Base-by-base conservation (phyloP, 192 early-diverging fungal genomes). In the Coemansia sp. region DNA sequence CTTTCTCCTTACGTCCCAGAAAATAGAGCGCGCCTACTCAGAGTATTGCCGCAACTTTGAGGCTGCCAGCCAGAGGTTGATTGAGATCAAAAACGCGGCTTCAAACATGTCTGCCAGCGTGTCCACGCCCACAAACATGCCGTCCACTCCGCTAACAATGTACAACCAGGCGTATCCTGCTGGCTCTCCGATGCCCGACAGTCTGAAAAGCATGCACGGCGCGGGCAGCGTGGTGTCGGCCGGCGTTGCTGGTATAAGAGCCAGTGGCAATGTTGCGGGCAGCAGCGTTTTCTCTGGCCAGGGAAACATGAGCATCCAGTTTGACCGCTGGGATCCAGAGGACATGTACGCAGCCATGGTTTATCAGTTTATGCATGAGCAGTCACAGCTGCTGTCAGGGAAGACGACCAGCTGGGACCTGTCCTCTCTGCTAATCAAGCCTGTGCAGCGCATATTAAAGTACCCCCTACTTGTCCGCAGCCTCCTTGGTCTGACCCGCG, bases 391-490 rank as follows among this genome's bases (percentile, higher is more conserved):
- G 25, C 65, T 73, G 15, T 53, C 52, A 30, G 73, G 73, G n/a
- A 80, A 72, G 53, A 94, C 94, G 2, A 82, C 79, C 22, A 88
- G 89, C 46, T 98, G 95, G 95, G 95, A 98, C 69, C 73, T 98
- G 52, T 79, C 86, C 0, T 87, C 85, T 53, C 68, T 98, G 58
- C 72, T 98, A 5, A 92, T 98, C 67, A 98, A 98, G 58, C 95
- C 95, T 11, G 93, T 98, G 7, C 95, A 98, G 67, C 81, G 95
- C 26, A 89, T 98, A n/a, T 73, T 98, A n/a, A 94, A 94, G 67
- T 95, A 95, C 61, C 95, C 95, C 1, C 72, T 98, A 3, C 69
- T 97, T 43, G 71, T 97, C 27, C 83, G 85, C 33, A 64, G 32
- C 26, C 55, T 78, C 27, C 47, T 67, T 20, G 54, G 61, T 13